These are phyloP conservation scores for Trametes cingulata DNA, from an alignment of 768 basidiomycete genomes.

Conservation along the genomic window DNA sequence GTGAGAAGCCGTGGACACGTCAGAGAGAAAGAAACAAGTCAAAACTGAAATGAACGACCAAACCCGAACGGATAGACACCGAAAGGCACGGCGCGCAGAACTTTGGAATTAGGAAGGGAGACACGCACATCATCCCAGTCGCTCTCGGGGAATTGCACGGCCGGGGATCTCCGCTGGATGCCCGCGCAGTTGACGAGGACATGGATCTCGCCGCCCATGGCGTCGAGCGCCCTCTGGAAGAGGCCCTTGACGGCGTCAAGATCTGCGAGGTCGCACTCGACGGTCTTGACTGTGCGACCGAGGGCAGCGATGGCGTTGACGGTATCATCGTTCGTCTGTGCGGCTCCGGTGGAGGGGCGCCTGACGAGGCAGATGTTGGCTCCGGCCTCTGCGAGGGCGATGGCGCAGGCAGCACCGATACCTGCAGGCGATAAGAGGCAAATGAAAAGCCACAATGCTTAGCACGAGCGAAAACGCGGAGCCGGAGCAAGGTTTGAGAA, in stretches of 20 bases:
- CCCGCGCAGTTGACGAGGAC: conserved; percentile 72
- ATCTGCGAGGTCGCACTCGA: conserved; percentile 59
- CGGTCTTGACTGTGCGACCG: conserved; percentile 41
- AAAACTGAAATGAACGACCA: conserved; percentile 14
- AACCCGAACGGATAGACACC: conserved; percentile 3
- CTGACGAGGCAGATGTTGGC: conserved; percentile 51
- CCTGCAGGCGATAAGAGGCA: conserved; percentile 35
- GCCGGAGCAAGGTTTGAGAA: conserved; percentile 8
- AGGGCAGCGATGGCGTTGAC: conserved; percentile 38
- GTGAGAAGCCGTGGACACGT: conserved; percentile 5
- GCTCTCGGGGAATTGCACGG: conserved; percentile 61
- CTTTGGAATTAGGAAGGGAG: conserved; percentile 14
- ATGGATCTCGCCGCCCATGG: conserved; percentile 55
- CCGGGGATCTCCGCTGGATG: conserved; percentile 59
- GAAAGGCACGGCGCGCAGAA: conserved; percentile 6
- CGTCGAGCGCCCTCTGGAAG: conserved; percentile 48
- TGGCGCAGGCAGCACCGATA: conserved; percentile 55
- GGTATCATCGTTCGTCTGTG: conserved; percentile 34
- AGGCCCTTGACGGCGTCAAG: conserved; percentile 49
- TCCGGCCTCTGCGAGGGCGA: conserved; percentile 56
- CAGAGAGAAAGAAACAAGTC: conserved; percentile 8
- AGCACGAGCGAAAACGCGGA: not conserved
- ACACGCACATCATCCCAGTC: conserved; percentile 72
- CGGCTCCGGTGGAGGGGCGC: conserved; percentile 37
- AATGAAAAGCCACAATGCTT: conserved; percentile 3